Conservation (phyloP, 495 filamentous ascomycete genomes). For the Lasiosphaeriaceae sp. region DNA sequence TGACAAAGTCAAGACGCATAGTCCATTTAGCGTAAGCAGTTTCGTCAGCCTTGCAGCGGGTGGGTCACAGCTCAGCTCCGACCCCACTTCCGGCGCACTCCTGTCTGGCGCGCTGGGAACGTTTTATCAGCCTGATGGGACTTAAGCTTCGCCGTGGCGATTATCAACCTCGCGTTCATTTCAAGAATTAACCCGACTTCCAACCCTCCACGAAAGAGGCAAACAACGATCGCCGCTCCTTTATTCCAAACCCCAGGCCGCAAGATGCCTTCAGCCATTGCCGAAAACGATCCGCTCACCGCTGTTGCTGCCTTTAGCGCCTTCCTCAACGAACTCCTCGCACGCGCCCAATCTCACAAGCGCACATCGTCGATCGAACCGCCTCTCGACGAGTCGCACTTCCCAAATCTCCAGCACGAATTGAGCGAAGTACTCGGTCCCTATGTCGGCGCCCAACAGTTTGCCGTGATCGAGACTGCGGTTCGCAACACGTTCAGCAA, state of each 20-base stretch:
- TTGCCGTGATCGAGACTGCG: constrained; percentile 71
- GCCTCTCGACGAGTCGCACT: constrained; percentile 61
- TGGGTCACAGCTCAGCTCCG: not conserved
- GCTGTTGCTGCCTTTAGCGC: constrained; percentile 53
- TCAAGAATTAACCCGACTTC: no score
- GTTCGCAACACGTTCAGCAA: constrained; percentile 73
- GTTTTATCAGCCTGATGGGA: no score
- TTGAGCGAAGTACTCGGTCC: constrained; percentile 36
- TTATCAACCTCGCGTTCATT: no score
- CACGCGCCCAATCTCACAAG: constrained; percentile 62
- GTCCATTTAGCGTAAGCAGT: not conserved
- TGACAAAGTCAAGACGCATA: no score
- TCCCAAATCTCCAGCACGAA: constrained; percentile 44
- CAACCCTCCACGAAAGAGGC: no score
- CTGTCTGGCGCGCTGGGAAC: no score
- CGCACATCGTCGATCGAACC: constrained; percentile 68
- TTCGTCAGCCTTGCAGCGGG: not conserved
- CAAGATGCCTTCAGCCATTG: constrained; percentile 38
- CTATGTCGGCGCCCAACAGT: constrained; percentile 35
- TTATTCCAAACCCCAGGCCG: not conserved
- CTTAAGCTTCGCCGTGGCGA: no score
- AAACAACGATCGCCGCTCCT: not conserved
- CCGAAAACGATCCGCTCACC: constrained; percentile 45
- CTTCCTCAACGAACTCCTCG: constrained; percentile 59
- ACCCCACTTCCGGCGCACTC: no score